Conservation (phyloP, 768 basidiomycete genomes). For the Scleroderma bovista region DNA sequence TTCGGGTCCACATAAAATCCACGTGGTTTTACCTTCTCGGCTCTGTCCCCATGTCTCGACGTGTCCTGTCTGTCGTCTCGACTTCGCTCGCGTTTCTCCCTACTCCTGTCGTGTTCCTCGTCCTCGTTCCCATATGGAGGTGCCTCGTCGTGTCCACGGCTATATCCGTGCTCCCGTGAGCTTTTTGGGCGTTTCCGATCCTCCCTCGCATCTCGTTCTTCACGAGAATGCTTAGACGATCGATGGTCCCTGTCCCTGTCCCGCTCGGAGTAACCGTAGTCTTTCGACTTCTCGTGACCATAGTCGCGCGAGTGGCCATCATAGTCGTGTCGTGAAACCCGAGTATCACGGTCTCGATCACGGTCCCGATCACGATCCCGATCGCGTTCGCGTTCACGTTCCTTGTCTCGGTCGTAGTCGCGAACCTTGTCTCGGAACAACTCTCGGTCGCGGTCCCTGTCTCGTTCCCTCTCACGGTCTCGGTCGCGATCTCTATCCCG, state of each 20-base stretch:
- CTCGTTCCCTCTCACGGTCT: constrained; percentile 28
- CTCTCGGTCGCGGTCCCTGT: constrained; percentile 26
- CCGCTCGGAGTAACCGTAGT: constrained; percentile 28
- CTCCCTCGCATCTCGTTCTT: constrained; percentile 51
- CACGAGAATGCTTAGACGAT: constrained; percentile 45
- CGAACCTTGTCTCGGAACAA: constrained; percentile 16
- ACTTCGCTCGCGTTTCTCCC: constrained; percentile 48
- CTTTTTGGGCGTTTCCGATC: constrained; percentile 42
- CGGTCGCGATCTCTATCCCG: constrained; percentile 41
- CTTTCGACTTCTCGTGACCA: constrained; percentile 31
- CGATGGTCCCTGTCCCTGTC: constrained; percentile 38
- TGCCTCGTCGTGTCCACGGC: constrained; percentile 47
- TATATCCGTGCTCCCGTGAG: constrained; percentile 34
- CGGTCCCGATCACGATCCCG: constrained; percentile 33
- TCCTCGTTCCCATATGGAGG: constrained; percentile 36
- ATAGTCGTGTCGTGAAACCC: constrained; percentile 29
- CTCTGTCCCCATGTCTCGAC: constrained; percentile 43
- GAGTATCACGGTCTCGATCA: constrained; percentile 32
- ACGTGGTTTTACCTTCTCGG: constrained; percentile 54
- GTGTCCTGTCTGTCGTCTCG: constrained; percentile 29
- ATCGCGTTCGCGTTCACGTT: constrained; percentile 11
- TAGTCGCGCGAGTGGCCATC: constrained; percentile 28
- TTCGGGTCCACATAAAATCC: neutral
- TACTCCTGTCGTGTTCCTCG: constrained; percentile 27
- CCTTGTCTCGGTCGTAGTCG: constrained; percentile 22